Conservation (phyloP, 192 early-diverging fungal genomes). For the Mortierella alpina region DNA sequence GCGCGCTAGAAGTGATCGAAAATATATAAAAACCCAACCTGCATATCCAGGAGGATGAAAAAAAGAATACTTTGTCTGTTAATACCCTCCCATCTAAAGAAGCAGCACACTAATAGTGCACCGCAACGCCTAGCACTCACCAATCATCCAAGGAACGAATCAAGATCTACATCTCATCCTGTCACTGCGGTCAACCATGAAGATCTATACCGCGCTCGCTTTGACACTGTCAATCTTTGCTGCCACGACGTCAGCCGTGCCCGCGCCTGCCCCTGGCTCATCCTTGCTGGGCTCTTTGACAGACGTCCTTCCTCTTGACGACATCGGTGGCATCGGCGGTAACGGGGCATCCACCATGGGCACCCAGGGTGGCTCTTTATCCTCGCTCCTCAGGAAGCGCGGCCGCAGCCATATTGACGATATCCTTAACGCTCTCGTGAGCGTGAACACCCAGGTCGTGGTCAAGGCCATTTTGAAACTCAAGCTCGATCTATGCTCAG, state of each 20-base stretch:
- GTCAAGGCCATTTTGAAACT: slow-evolving; percentile 19
- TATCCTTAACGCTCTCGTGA: slow-evolving; percentile 1
- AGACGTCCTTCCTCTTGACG: neutral
- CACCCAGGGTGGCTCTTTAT: neutral
- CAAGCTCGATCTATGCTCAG: slow-evolving; percentile 19
- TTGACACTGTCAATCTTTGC: neutral
- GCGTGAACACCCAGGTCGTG: slow-evolving; percentile 17
- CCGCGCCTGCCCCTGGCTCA: neutral
- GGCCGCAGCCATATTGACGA: neutral
- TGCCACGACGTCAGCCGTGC: neutral
- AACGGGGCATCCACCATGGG: too few species aligned
- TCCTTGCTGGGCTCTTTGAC: neutral
- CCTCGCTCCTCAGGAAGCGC: neutral
- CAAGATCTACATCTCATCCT: neutral
- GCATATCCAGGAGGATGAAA: too few species aligned
- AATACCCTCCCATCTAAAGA: too few species aligned
- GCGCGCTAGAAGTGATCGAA: too few species aligned
- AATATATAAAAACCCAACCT: too few species aligned
- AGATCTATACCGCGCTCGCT: neutral
- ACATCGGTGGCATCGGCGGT: neutral
- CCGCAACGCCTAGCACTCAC: too few species aligned
- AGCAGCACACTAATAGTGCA: too few species aligned
- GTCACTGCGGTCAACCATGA: slow-evolving; percentile 1
- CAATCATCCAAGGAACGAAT: too few species aligned
- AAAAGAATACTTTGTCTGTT: too few species aligned